Evolutionary conservation across 2,329 filamentous ascomycete genomes (phyloP).

Genomic region (Apiospora pterosperma): DNA sequence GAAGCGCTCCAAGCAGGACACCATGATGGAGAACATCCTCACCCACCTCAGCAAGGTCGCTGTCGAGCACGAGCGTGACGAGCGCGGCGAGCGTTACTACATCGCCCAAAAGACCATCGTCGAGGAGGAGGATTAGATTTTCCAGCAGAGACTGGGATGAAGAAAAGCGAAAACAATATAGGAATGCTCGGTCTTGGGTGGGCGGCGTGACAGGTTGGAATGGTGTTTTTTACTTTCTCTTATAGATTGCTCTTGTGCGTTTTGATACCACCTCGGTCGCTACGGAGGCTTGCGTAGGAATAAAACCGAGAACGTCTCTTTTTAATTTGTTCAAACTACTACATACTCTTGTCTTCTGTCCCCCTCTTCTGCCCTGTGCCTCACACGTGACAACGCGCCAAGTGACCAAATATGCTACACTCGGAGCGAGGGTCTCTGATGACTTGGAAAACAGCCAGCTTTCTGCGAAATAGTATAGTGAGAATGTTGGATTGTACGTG

Average conservation of each 20-base stretch:
- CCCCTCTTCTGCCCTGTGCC: background rate
- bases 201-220: constrained; percentile 3
- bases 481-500: too few species aligned
- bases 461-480: too few species aligned
- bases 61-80: constrained; percentile 45
- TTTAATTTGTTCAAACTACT: background rate
- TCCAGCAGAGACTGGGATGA: background rate
- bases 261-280: constrained; percentile 11
- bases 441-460: too few species aligned
- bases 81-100: constrained; percentile 34
- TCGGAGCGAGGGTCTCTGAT: background rate
- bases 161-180: background rate
- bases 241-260: background rate
- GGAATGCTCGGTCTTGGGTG: background rate
- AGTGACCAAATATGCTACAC: too few species aligned
- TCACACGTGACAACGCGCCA: too few species aligned
- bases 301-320: background rate
- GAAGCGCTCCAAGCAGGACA: constrained; percentile 47
- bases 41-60: constrained; percentile 48
- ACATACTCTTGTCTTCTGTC: background rate
- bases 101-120: constrained; percentile 23
- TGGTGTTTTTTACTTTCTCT: constrained; percentile 6
- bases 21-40: constrained; percentile 51
- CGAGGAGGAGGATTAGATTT: constrained; percentile 20
- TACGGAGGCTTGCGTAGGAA: background rate